A percentile compares a stretch with the other conserved stretches of the same genome.
phyloP scores from a whole-genome alignment of 176 grass and related monocot species.

The Melocanna baccifera region DNA sequence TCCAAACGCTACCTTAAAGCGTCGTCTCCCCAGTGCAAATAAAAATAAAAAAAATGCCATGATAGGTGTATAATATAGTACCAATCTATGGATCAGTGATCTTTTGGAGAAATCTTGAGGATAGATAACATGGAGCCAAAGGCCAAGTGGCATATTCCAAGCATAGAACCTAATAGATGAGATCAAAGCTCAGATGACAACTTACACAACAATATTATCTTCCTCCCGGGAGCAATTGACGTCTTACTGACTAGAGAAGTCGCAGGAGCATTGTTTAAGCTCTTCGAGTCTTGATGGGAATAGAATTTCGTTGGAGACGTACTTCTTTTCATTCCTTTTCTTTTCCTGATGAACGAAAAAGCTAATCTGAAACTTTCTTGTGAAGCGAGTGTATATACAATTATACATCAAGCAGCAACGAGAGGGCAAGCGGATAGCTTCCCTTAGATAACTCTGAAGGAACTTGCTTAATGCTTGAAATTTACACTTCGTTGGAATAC shows the following conservation, averaged over 20 bases:
- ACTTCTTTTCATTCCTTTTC: background rate
- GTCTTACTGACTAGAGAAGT: slow-evolving; percentile 24
- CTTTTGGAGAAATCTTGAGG: background rate
- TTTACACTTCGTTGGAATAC: slow-evolving; percentile 4
- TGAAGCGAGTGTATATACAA: background rate
- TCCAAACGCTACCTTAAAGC: no score
- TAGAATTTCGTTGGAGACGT: slow-evolving; percentile 21
- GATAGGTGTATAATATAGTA: background rate
- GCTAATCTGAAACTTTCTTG: background rate
- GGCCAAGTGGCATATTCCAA: slow-evolving; percentile 47
- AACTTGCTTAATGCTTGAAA: background rate
- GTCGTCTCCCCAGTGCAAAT: background rate
- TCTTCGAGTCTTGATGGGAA: slow-evolving; percentile 6
- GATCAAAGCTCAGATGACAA: slow-evolving; percentile 29
- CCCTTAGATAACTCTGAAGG: background rate
- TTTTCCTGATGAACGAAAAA: background rate
- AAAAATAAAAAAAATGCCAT: background rate
- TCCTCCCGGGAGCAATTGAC: background rate
- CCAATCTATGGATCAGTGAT: background rate
- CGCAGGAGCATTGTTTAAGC: slow-evolving; percentile 13
- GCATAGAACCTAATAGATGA: slow-evolving; percentile 36
- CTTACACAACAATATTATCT: slow-evolving; percentile 42
- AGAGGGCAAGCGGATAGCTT: background rate
- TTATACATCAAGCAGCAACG: background rate
- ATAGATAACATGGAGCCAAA: slow-evolving; percentile 13